phyloP scores from a whole-genome alignment of 441 rosid species.

The Pelargonium myrrhifolium region DNA sequence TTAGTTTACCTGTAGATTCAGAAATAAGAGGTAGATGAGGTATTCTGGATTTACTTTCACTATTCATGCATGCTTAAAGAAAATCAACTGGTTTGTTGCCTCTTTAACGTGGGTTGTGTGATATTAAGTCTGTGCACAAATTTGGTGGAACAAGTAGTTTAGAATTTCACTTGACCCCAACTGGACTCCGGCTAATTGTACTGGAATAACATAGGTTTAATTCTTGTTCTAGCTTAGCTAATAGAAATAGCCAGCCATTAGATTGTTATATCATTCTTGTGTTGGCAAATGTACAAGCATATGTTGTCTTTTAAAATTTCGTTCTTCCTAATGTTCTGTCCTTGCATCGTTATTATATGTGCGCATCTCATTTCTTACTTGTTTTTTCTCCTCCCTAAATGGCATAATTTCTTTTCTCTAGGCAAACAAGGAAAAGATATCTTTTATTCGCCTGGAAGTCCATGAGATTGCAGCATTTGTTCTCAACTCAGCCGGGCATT shows the following conservation, averaged over 20 bases:
- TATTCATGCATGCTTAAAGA: not conserved
- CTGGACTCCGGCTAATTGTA: not conserved
- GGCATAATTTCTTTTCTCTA: constrained; percentile 22
- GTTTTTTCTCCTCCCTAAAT: not conserved
- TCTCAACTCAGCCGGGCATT: constrained; percentile 65
- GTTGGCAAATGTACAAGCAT: not conserved
- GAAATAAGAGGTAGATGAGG: not conserved
- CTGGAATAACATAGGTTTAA: not conserved
- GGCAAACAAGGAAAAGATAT: constrained; percentile 93
- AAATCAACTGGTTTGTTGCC: not conserved
- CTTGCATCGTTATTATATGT: too few species aligned
- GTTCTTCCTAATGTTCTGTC: too few species aligned
- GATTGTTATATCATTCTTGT: not conserved
- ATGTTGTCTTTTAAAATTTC: not conserved
- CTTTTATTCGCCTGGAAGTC: constrained; percentile 73
- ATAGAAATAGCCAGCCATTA: not conserved
- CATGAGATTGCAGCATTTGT: constrained; percentile 95
- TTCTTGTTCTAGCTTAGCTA: not conserved
- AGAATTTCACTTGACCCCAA: not conserved
- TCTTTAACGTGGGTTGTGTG: not conserved
- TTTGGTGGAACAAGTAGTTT: not conserved
- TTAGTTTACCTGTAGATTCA: not conserved
- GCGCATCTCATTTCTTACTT: not conserved
- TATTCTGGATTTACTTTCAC: not conserved
- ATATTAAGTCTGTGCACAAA: not conserved